Evolutionary conservation across 2,329 filamentous ascomycete genomes (phyloP), one percentile per base, ranked within the genome.

Genomic region (Cordyceps tenuipes): DNA sequence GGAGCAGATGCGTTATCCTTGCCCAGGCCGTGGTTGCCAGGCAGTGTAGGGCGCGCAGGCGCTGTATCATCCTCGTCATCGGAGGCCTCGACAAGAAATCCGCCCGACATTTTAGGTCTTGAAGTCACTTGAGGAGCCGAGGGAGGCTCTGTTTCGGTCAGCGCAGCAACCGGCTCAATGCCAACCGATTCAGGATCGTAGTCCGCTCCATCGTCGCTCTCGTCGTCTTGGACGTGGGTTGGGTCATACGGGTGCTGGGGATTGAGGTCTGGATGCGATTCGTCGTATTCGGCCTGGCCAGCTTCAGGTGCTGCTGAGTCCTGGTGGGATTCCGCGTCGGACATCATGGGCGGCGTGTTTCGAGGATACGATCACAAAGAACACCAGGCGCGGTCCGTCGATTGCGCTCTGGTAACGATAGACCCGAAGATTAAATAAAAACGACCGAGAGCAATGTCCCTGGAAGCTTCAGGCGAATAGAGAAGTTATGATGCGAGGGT

Each of bases 71-170:
- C 52, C 19, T 64, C 57, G 17, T 82, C 81, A 64, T 85, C 82
- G 34, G 82, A 84, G 58, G 80, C 82, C 69, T 79, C 81, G 66
- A 84, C 77, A 68, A 85, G 72, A 72, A 85, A 85, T 49, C 82
- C 82, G 47, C 81, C 82, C 26, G 80, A 78, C 62, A 78, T 82
- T 71, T 83, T 83, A 39, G 80, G 84, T 71, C 87, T 87, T 62
- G 72, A 65, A 5, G 69, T 41, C 5, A 51, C 56, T 23, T 17
- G 56, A n/a, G 46, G 39, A 7, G 56, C 31, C 5, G 44, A 29
- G 4, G 17, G 50, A 8, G 44, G 31, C 13, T 26, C 5, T 5
- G n/a, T 29, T 17, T 58, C 41, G 12, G 47, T 39, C 51, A 71
- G 62, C 65, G 73, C n/a, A 7, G n/a, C 31, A 23, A 39, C 43